Conservation (phyloP, 2,329 filamentous ascomycete species). For the Thielaviopsis punctulata region DNA sequence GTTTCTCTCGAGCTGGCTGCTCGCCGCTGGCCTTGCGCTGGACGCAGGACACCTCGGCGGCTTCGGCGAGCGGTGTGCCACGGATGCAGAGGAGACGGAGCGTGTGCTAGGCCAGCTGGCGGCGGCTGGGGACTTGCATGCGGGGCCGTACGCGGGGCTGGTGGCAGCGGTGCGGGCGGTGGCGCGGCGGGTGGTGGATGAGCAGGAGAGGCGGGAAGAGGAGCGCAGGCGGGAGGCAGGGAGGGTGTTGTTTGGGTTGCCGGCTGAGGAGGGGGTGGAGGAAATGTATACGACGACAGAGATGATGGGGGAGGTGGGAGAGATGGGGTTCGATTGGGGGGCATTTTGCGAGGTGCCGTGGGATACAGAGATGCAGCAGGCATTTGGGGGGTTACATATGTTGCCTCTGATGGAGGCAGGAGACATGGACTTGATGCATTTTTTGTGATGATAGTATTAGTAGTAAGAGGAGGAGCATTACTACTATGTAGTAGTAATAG, state of each 20-base stretch:
- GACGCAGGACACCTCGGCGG: not conserved
- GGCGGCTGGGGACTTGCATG: not conserved
- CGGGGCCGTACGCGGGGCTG: not conserved
- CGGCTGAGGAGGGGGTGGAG: not conserved
- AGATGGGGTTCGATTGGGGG: not conserved
- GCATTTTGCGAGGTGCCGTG: not conserved
- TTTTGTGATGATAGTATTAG: not conserved
- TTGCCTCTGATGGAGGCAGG: not conserved
- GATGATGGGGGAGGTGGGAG: too few species aligned
- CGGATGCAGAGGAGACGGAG: not conserved
- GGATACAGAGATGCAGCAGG: not conserved
- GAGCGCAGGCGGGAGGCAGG: not conserved
- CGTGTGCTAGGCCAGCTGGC: not conserved
- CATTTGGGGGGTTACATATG: not conserved
- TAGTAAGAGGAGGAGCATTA: too few species aligned
- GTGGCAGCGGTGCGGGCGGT: not conserved
- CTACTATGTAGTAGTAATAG: too few species aligned
- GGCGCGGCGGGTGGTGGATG: not conserved
- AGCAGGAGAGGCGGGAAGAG: not conserved
- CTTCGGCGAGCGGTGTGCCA: not conserved
- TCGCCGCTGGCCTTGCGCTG: not conserved
- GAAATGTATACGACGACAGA: too few species aligned
- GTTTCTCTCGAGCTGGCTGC: not conserved
- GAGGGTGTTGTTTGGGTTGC: not conserved
- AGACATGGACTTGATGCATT: not conserved